Conservation (phyloP, 805 yeast genomes). For the Saccharomycopsis sp. region DNA sequence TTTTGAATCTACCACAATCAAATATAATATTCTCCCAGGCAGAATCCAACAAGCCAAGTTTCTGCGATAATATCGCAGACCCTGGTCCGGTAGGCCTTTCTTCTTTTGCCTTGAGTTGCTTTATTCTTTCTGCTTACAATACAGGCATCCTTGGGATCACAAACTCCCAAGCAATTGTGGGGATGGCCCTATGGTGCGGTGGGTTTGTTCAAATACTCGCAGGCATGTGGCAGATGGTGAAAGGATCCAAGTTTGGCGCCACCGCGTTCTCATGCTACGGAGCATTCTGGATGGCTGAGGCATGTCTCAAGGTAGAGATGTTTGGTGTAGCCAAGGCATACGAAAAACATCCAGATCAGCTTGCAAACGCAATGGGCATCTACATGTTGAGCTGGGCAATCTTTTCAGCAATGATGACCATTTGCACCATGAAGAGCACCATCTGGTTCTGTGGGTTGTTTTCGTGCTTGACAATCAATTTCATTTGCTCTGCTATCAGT, state of each 20-base stretch:
- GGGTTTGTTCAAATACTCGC: constrained; percentile 50
- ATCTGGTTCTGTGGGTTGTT: constrained; percentile 51
- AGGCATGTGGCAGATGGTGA: constrained; percentile 55
- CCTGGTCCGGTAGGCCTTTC: constrained; percentile 57
- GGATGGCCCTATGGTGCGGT: constrained; percentile 52
- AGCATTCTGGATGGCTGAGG: constrained; percentile 60
- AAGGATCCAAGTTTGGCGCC: constrained; percentile 59
- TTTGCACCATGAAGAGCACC: constrained; percentile 54
- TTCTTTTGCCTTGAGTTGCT: constrained; percentile 53
- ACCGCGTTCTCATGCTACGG: constrained; percentile 54
- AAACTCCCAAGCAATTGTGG: constrained; percentile 44
- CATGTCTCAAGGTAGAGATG: constrained; percentile 46
- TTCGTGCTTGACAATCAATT: constrained; percentile 43
- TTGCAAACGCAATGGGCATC: constrained; percentile 46
- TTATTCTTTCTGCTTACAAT: constrained; percentile 46
- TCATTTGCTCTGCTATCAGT: constrained; percentile 43
- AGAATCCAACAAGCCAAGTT: neutral
- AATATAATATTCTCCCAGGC: too few relatives aligned
- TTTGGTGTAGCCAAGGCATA: constrained; percentile 54
- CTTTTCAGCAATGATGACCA: constrained; percentile 43
- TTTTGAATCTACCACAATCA: too few relatives aligned
- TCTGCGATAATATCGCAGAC: too few relatives aligned
- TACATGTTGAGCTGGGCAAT: constrained; percentile 53
- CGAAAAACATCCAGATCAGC: constrained; percentile 28
- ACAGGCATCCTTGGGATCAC: constrained; percentile 43